Conservation (phyloP, 176 grass and related monocot genomes). For the Aegilops longissima region DNA sequence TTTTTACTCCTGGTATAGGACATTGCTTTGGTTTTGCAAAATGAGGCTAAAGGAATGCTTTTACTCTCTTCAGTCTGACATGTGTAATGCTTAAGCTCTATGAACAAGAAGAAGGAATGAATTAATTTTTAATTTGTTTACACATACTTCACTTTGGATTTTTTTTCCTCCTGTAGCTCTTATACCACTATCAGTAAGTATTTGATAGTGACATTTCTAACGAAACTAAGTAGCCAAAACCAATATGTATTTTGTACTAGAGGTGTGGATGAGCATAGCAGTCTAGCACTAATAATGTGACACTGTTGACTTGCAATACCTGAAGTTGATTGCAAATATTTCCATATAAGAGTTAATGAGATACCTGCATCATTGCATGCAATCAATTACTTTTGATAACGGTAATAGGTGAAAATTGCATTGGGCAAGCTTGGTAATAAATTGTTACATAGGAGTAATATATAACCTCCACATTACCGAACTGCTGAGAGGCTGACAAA, state of each 20-base stretch:
- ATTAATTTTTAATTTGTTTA: background rate
- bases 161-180: background rate
- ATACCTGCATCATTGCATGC: background rate
- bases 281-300: background rate
- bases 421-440: background rate
- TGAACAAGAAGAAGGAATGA: background rate
- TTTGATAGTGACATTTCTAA: background rate
- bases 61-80: background rate
- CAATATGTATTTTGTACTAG: background rate
- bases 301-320: conserved; percentile 3
- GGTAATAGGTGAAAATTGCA: background rate
- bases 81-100: background rate
- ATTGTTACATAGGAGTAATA: background rate
- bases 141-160: conserved; percentile 1
- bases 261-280: background rate
- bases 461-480: conserved; percentile 9
- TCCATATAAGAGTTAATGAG: background rate
- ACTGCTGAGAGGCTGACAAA: background rate
- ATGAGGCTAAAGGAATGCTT: background rate
- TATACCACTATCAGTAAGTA: background rate
- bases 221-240: background rate
- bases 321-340: conserved; percentile 14
- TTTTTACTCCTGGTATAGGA: background rate
- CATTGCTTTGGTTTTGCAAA: background rate
- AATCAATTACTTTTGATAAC: background rate